Conservation (phyloP, 441 rosid species). For the Bruguiera hainesii region DNA sequence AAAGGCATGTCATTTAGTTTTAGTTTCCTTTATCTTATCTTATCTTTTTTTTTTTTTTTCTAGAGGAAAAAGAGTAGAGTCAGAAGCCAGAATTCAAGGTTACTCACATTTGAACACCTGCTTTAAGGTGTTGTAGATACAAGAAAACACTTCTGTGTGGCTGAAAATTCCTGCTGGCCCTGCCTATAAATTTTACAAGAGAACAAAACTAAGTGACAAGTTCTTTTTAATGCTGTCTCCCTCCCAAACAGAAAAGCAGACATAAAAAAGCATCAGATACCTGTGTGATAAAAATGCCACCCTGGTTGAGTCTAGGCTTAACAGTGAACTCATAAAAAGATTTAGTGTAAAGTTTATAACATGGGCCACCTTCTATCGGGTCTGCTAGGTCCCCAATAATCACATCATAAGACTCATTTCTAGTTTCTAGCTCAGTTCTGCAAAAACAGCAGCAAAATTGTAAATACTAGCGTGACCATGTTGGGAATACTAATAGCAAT, state of each 20-base stretch:
- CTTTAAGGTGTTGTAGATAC: slow-evolving; percentile 52
- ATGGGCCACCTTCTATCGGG: slow-evolving; percentile 68
- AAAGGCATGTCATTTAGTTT: neutral
- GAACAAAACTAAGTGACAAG: neutral
- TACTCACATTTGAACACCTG: slow-evolving; percentile 59
- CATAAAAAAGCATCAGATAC: slow-evolving; percentile 13
- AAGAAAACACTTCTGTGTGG: slow-evolving; percentile 63
- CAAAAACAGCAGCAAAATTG: neutral
- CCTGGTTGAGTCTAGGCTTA: slow-evolving; percentile 44
- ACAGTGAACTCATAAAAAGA: slow-evolving; percentile 47
- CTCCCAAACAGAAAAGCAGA: neutral
- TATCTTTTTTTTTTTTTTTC: too few species aligned
- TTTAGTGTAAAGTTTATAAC: slow-evolving; percentile 59
- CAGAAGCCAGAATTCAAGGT: neutral
- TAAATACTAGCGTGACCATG: neutral
- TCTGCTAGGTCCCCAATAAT: slow-evolving; percentile 66
- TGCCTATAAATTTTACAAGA: slow-evolving; percentile 31
- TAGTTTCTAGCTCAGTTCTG: slow-evolving; percentile 50
- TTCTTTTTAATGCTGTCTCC: neutral
- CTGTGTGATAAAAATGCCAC: slow-evolving; percentile 60
- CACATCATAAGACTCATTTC: slow-evolving; percentile 43
- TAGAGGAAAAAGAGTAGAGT: neutral
- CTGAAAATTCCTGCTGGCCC: slow-evolving; percentile 76
- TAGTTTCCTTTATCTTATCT: neutral
- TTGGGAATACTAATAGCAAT: neutral